Evolutionary conservation across 139 green algal genomes (phyloP), one percentile per base, ranked within the genome.

Genomic region (Chlamydomonas sp.): DNA sequence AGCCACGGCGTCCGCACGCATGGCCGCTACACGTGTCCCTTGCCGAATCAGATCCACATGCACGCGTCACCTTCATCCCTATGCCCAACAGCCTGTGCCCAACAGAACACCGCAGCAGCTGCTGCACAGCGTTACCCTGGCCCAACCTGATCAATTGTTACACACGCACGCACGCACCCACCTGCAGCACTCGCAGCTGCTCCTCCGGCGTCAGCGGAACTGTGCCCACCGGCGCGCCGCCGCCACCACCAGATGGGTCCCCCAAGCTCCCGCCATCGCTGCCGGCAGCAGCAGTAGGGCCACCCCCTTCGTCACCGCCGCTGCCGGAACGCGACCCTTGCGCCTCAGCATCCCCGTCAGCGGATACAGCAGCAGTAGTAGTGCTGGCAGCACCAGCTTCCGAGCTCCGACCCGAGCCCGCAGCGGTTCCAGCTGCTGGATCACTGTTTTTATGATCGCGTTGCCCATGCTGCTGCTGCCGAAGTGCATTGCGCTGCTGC

Each of bases 121-220:
- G 49, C 5, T 58, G 64, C 78, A 77, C 1, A 68, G 14, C 20
- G 4, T 5, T 12, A 15, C 63, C 1, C 17, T 12, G 3, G 64
- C 3, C 31, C 16, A 64, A 67, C 66, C 57, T 3, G 31, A 81
- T 64, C 2, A 17, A 57, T 8, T 10, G 63, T 2, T 5, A 49
- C 64, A 20, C 1, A 77, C 58, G 12, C 5, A 62, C 20, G 49
- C 69, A 15, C 61, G 5, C 58, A 9, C 87, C 5, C 17, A 90
- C 88, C 91, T 89, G 88, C 69, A 97, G 88, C 64, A 95, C 80
- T 0, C 62, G 62, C 80, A 97, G 88, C 91, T 97, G 94, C 68
- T 95, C 59, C 79, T 64, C 80, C 2, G 93, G 88, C 9, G 49
- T 83, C 67, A 90, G 60, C 5, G 64, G 63, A 8, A 91, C 81